Conservation (phyloP, 306 rosid species). For the Cicer cuneatum region DNA sequence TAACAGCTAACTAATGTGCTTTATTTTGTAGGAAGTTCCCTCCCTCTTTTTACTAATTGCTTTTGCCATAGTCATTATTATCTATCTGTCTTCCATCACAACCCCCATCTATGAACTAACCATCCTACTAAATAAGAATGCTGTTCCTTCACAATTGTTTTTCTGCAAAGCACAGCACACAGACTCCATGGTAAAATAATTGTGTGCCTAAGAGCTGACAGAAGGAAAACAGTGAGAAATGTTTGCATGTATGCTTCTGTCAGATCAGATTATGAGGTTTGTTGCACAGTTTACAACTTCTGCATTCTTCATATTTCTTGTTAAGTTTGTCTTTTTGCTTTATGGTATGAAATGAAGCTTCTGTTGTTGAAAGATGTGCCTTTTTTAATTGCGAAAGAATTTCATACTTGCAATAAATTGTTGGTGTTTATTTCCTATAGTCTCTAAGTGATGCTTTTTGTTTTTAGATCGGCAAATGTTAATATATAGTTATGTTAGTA, state of each 20-base stretch:
- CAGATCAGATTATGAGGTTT: conserved; percentile 44
- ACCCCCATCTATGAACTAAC: conserved; percentile 29
- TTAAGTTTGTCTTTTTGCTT: conserved; percentile 22
- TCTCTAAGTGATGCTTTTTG: conserved; percentile 4
- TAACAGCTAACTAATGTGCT: conserved; percentile 60
- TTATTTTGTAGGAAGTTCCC: conserved; percentile 90
- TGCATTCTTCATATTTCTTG: conserved; percentile 32
- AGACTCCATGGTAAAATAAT: conserved; percentile 18
- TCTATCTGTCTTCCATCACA: conserved; percentile 62
- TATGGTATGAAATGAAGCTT: conserved; percentile 29
- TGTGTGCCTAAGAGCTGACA: conserved; percentile 13
- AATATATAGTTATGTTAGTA: too few relatives aligned
- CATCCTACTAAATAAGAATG: conserved; percentile 35
- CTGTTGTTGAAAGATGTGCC: conserved; percentile 14
- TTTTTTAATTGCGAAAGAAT: conserved; percentile 15
- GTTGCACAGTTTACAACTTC: conserved; percentile 33
- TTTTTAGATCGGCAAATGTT: too few relatives aligned
- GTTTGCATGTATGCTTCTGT: conserved; percentile 37
- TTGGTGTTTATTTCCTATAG: conserved; percentile 36
- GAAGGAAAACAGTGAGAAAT: background rate
- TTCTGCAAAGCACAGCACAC: conserved; percentile 41
- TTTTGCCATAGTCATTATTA: conserved; percentile 68
- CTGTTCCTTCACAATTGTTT: conserved; percentile 40
- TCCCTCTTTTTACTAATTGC: conserved; percentile 66
- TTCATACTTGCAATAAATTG: conserved; percentile 14